These are phyloP conservation scores for Ceratobasidium sp. DNA, from an alignment of 1,284 basidiomycete species.

Conservation along the genomic window DNA sequence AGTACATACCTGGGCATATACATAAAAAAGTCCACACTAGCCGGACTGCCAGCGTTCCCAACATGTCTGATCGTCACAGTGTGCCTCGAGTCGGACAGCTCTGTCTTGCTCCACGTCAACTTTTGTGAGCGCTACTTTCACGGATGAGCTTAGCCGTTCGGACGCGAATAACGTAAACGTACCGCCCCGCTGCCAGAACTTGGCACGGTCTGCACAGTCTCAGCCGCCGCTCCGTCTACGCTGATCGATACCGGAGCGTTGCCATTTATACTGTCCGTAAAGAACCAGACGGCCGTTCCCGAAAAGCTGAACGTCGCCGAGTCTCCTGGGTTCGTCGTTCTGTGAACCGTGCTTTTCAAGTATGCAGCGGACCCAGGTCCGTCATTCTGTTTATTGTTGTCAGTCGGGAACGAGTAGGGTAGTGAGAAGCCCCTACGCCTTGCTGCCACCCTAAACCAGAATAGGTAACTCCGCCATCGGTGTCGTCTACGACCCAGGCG, in stretches of 20 bases:
- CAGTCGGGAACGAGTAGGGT: too few relatives aligned
- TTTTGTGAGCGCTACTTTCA: background rate
- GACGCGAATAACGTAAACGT: background rate
- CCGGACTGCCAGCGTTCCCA: background rate
- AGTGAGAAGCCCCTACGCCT: too few relatives aligned
- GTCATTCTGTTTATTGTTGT: too few relatives aligned
- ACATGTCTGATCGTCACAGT: background rate
- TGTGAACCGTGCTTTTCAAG: background rate
- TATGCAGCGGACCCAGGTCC: background rate
- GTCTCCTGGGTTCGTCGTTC: background rate
- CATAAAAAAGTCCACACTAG: background rate
- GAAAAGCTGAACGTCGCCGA: conserved; percentile 8
- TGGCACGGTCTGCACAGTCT: background rate
- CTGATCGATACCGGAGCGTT: background rate
- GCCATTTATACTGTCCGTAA: background rate
- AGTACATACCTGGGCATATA: background rate
- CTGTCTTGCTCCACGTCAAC: background rate
- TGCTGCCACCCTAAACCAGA: conserved; percentile 2
- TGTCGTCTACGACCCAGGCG: background rate
- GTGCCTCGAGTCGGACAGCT: background rate
- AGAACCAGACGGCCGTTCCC: conserved; percentile 3
- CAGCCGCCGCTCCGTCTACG: background rate
- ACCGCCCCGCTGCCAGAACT: background rate
- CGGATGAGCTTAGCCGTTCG: background rate
- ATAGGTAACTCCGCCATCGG: background rate